phyloP scores from a whole-genome alignment of 1,284 basidiomycete genomes.

The Jaminaea rosea region DNA sequence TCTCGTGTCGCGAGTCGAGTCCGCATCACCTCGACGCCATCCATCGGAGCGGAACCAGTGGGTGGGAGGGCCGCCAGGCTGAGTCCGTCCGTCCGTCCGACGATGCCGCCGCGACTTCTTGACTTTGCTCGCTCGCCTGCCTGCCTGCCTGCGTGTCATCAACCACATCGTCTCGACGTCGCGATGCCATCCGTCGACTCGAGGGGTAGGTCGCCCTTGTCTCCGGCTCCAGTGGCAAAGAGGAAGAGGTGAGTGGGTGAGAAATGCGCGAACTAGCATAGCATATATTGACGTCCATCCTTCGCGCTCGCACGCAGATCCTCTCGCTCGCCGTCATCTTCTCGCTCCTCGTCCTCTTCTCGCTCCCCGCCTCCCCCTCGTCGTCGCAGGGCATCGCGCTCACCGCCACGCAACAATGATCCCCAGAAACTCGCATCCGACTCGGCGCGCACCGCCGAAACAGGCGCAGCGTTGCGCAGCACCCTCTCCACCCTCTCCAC shows the following conservation, averaged over 20 bases:
- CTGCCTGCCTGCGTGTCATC: too few species aligned
- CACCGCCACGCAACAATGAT: not conserved
- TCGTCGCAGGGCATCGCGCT: not conserved
- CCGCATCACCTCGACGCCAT: too few species aligned
- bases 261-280: not conserved
- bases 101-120: too few species aligned
- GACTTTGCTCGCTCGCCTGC: too few species aligned
- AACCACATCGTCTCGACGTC: too few species aligned
- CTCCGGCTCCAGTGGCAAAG: not conserved
- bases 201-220: not conserved
- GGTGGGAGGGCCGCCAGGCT: too few species aligned
- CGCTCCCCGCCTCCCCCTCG: slow-evolving; percentile 7
- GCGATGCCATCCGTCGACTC: not conserved
- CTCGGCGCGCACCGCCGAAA: slow-evolving; percentile 9
- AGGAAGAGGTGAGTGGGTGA: not conserved
- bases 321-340: not conserved
- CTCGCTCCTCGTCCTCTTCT: slow-evolving; percentile 37
- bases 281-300: not conserved
- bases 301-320: not conserved
- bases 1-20: too few species aligned
- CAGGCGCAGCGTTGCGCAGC: slow-evolving; percentile 29
- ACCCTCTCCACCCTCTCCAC: slow-evolving; percentile 34
- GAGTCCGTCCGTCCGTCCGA: too few species aligned
- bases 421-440: too few species aligned
- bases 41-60: too few species aligned